Evolutionary conservation across 2,329 filamentous ascomycete genomes (phyloP).

Genomic region (Beauveria caledonica): DNA sequence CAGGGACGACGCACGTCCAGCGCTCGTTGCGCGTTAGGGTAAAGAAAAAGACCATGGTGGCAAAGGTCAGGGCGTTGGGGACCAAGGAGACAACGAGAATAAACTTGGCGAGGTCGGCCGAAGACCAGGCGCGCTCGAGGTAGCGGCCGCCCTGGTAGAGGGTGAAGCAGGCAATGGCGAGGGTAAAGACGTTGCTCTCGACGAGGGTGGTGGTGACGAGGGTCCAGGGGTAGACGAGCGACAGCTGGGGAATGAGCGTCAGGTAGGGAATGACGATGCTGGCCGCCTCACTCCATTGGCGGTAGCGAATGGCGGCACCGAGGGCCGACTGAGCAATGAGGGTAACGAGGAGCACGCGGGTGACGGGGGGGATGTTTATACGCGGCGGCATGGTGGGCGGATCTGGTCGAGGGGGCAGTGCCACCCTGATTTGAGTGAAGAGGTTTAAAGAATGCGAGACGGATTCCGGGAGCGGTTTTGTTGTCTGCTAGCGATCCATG

Average conservation of each 20-base stretch:
- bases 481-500: not conserved
- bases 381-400: conserved; percentile 59
- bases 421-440: too few species aligned
- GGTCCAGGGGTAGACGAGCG: conserved; percentile 88
- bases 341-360: conserved; percentile 68
- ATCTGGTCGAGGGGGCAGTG: not conserved
- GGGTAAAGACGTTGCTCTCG: conserved; percentile 86
- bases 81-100: conserved; percentile 67
- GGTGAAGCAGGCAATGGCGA: conserved; percentile 67
- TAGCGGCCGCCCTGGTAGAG: conserved; percentile 91
- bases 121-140: conserved; percentile 92
- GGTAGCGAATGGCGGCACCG: conserved; percentile 69
- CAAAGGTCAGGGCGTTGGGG: conserved; percentile 70
- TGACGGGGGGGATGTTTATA: conserved; percentile 88
- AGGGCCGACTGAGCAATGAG: conserved; percentile 72
- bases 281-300: conserved; percentile 55
- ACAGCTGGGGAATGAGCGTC: conserved; percentile 73
- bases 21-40: conserved; percentile 57
- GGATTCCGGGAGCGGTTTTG: not conserved
- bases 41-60: conserved; percentile 66
- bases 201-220: conserved; percentile 79
- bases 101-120: conserved; percentile 85
- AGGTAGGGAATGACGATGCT: conserved; percentile 76
- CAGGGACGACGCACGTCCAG: conserved; percentile 53
- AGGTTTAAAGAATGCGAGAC: too few species aligned